A percentile compares a stretch with the other conserved stretches of the same genome.
Conservation (phyloP, 176 grass and related monocot species). For the Triticum monococcum region DNA sequence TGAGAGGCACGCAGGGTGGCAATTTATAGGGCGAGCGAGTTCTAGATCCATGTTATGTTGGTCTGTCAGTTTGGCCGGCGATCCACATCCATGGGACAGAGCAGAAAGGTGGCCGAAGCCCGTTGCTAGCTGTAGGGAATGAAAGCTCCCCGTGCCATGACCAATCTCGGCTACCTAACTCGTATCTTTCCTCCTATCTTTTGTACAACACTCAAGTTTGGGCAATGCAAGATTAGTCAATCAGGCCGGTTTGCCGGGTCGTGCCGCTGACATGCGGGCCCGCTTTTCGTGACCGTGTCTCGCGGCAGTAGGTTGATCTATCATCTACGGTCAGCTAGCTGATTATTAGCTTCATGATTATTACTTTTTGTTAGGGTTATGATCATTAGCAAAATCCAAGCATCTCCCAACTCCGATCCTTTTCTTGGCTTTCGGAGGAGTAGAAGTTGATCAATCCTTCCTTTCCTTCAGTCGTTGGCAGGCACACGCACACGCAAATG, state of each 20-base stretch:
- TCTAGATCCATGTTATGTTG: background rate
- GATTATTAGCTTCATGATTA: background rate
- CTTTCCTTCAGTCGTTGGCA: background rate
- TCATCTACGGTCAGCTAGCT: background rate
- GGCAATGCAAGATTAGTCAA: constrained; percentile 28
- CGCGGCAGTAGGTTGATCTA: background rate
- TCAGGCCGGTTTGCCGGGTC: background rate
- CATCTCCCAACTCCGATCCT: constrained; percentile 15
- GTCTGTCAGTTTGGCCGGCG: constrained; percentile 19
- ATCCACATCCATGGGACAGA: constrained; percentile 27
- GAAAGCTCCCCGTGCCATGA: background rate
- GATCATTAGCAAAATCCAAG: constrained; percentile 24
- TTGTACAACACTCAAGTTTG: constrained; percentile 45
- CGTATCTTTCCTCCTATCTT: constrained; percentile 47
- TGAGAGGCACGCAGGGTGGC: constrained; percentile 6
- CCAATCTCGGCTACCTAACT: constrained; percentile 47
- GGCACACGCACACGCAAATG: constrained; percentile 13
- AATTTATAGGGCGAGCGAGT: constrained; percentile 30
- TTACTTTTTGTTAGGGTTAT: constrained; percentile 17
- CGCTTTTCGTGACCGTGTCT: background rate
- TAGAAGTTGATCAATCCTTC: constrained; percentile 30
- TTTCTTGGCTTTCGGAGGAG: constrained; percentile 55
- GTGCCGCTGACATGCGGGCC: background rate
- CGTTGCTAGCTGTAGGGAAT: background rate
- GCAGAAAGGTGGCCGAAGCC: constrained; percentile 12